A percentile compares a stretch with the other conserved stretches of the same genome.
Evolutionary conservation across 345 rosid genomes (phyloP).

Genomic region (Clausena lansium): DNA sequence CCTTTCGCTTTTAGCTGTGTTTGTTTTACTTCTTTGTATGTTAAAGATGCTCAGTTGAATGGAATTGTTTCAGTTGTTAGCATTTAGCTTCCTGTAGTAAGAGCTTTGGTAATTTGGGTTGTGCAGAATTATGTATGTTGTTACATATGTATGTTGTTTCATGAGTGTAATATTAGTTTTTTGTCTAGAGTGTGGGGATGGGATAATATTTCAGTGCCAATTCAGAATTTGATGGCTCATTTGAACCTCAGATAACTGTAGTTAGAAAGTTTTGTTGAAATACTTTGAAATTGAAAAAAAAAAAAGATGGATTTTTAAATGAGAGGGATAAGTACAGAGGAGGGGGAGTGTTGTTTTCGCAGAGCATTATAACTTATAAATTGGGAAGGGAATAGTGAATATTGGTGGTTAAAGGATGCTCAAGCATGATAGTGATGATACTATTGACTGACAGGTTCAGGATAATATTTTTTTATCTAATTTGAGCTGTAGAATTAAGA

Average conservation of each 20-base stretch:
- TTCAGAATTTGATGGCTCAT: background rate
- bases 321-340: background rate
- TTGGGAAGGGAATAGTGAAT: background rate
- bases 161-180: background rate
- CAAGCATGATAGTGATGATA: background rate
- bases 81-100: background rate
- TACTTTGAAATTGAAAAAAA: background rate
- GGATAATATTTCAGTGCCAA: background rate
- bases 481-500: background rate
- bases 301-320: background rate
- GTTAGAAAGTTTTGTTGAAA: background rate
- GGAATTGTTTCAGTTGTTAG: background rate
- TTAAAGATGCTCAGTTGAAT: background rate
- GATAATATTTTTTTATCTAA: background rate
- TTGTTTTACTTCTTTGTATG: background rate
- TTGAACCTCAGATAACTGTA: background rate
- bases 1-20: background rate
- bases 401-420: background rate
- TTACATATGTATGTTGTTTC: background rate
- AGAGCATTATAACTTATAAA: background rate
- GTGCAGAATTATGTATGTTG: background rate
- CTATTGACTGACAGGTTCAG: background rate
- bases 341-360: background rate
- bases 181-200: background rate
- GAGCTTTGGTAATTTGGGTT: slow-evolving; percentile 4